Base-by-base conservation (phyloP, 768 basidiomycete genomes). In the Rhodotorula babjevae region DNA sequence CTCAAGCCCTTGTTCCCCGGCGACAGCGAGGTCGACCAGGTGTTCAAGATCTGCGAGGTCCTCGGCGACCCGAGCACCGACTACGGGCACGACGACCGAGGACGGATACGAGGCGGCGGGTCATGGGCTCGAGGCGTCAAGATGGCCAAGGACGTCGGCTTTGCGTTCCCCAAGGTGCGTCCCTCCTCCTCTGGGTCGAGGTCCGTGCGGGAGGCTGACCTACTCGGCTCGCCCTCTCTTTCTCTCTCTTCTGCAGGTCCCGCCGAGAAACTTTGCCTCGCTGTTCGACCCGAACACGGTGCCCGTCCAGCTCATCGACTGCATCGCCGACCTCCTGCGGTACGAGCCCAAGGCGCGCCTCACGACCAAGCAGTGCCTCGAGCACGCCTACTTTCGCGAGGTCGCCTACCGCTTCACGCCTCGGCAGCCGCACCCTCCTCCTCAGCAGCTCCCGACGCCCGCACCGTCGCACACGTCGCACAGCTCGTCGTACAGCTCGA, bases 1-100 rank as follows among this genome's bases (percentile, higher is more conserved):
- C 86, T 99, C 69, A 89, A 91, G 73, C 95, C 96, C 12, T 83
- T 99, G 56, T 99, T 99, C 81, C 96, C 96, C 42, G 96, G 96
- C 29, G 87, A 88, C 64, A 89, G 89, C 79, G 93, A 96, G 80
- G 84, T 91, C 64, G 95, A 98, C 83, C 96, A 99, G 82, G 88
- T 98, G 49, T 87, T 85, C 72, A 85, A 88, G 80, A 96, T 98
- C 71, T 92, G 90, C 76, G 90, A 95, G 73, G 84, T 94, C n/a
- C 85, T 98, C 49, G 96, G 96, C 31, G 92, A 98, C 81, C 95
- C 95, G 40, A 85, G 85, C 62, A 85, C 88, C 70, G 89, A 89
- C 53, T 93, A 97, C 81, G 92, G 92, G 44, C 69, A 84, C 7
- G 93, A 96, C 79, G 81, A 83, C 44, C 84, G 88, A 69, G 87